A percentile compares a stretch with the other conserved stretches of the same genome.
These are phyloP conservation scores for Panus rudis DNA, from an alignment of 768 basidiomycete genomes.

Conservation along the genomic window DNA sequence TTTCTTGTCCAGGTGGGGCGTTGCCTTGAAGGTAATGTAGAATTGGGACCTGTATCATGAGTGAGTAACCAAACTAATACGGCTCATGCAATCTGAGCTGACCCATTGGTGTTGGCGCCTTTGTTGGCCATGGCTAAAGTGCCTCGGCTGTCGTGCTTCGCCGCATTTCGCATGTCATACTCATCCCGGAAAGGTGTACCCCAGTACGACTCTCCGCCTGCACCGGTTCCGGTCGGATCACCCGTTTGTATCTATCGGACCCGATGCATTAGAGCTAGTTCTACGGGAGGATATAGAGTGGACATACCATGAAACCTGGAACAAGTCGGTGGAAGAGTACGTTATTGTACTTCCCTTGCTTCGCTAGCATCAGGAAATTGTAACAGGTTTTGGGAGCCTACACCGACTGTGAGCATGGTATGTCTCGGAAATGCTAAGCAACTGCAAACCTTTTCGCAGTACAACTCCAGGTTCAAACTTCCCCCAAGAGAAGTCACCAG, in stretches of 20 bases:
- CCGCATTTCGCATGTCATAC: conserved; percentile 80
- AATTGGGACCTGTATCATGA: conserved; percentile 68
- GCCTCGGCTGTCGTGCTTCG: conserved; percentile 81
- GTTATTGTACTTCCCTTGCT: conserved; percentile 84
- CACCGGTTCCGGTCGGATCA: conserved; percentile 93
- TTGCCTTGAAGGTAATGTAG: conserved; percentile 81
- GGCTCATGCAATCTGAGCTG: conserved; percentile 16
- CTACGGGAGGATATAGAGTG: not conserved
- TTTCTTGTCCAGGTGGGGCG: conserved; percentile 84
- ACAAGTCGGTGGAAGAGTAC: conserved; percentile 89
- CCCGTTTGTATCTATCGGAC: conserved; percentile 83
- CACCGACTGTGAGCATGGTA: not conserved
- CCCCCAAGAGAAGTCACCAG: conserved; percentile 91
- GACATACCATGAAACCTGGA: conserved; percentile 85
- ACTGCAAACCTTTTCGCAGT: conserved; percentile 75
- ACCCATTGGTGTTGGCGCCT: conserved; percentile 87
- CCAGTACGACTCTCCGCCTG: conserved; percentile 92
- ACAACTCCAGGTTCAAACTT: conserved; percentile 77
- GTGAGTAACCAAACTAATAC: conserved; percentile 1
- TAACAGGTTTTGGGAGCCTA: conserved; percentile 98
- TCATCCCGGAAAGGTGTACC: conserved; percentile 96
- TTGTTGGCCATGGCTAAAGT: conserved; percentile 93
- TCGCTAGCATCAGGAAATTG: conserved; percentile 93
- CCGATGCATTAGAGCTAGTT: not conserved
- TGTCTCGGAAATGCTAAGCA: not conserved